Evolutionary conservation across 169 alveolate species (phyloP), one percentile per base, ranked within the genome.

Genomic region (Babesia divergens): DNA sequence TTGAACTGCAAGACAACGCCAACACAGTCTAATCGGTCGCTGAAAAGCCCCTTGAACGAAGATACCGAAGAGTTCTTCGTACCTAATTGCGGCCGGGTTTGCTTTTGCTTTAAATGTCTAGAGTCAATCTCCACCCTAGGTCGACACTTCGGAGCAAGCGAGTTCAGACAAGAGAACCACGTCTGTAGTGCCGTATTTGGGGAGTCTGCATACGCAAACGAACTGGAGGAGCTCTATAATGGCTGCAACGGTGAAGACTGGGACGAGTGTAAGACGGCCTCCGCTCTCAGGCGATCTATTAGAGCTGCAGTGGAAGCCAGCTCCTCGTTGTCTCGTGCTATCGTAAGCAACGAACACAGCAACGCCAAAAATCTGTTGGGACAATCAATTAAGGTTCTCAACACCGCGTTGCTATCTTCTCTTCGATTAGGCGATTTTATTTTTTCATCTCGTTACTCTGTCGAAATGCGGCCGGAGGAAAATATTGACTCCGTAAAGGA

Each of bases 371-470:
- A 35, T 11, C 24, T 58, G n/a, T 6, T 62, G 24, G 49, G 72
- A 14, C 52, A 62, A 4, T 62, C 72, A 16, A 52, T 77, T 4
- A 69, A 67, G 46, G 35, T 74, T 14, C 65, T 77, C 26, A 77
- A 77, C 34, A 70, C 76, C 20, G 86, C 86, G 13, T 50, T 77
- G 28, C 67, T 77, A 8, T 77, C 86, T 7, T 24, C 82, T 6
- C 42, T 68, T 20, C 31, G 86, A 16, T 53, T 77, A 16, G 82
- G 83, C 6, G 86, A 77, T 22, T 67, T 40, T 34, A 47, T 77
- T 6, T 77, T 46, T 35, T 4, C 46, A 1, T 14, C 72, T 8
- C 40, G 59, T 0, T 46, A 62, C 72, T 29, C 56, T 3, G 35
- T 62, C 52, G 72, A 62, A 20, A n/a, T 24, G 28, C 56, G 46